Evolutionary conservation across 2,329 filamentous ascomycete species (phyloP).

Genomic region (Penicillium sp.): DNA sequence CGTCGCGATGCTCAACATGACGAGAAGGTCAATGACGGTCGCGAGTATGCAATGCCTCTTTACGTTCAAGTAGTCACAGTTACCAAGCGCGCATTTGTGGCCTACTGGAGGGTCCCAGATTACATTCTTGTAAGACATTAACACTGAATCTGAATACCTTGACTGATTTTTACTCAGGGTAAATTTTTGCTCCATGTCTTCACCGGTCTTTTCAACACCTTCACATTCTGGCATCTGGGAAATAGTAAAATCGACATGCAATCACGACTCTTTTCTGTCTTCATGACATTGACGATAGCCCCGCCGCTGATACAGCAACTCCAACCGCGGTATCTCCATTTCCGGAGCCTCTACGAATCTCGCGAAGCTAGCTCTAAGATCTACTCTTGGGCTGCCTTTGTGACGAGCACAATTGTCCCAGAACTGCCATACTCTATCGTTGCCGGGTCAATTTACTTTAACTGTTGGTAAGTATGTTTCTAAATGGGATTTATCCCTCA

Average conservation of each 20-base stretch:
- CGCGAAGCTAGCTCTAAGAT: conserved; percentile 76
- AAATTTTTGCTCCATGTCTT: conserved; percentile 63
- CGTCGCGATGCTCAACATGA: conserved; percentile 42
- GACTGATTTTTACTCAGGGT: conserved; percentile 39
- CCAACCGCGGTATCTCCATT: conserved; percentile 67
- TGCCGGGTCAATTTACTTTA: conserved; percentile 63
- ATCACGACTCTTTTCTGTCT: conserved; percentile 70
- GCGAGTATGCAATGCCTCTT: conserved; percentile 63
- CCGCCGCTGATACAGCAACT: conserved; percentile 75
- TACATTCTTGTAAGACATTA: conserved; percentile 48
- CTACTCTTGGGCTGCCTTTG: conserved; percentile 72
- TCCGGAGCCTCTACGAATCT: conserved; percentile 65
- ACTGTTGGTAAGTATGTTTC: conserved; percentile 54
- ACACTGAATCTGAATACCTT: too few species aligned
- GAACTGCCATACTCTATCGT: conserved; percentile 70
- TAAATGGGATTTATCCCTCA: not conserved
- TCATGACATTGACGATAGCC: conserved; percentile 72
- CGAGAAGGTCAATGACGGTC: conserved; percentile 49
- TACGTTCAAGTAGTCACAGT: conserved; percentile 54
- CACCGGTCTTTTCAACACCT: conserved; percentile 66
- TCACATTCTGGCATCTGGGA: conserved; percentile 66
- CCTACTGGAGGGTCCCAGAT: conserved; percentile 65
- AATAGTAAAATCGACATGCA: conserved; percentile 62
- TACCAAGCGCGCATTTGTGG: conserved; percentile 57
- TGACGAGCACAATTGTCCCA: conserved; percentile 62